Base-by-base conservation (phyloP, 192 early-diverging fungal genomes). In the Coemansia erecta region DNA sequence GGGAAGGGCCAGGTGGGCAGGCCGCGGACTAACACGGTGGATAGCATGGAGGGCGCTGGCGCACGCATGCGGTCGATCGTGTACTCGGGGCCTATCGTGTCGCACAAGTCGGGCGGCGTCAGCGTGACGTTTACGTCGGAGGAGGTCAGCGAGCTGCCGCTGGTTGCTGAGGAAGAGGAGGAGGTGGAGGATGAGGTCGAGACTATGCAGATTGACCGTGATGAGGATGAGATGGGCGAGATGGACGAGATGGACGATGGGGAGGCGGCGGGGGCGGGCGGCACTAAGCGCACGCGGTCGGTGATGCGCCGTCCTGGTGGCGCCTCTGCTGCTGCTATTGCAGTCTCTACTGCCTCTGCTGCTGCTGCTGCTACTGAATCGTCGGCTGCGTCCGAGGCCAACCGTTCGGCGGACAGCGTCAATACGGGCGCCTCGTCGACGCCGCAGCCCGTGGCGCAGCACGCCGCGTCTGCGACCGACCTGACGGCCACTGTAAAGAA, bases 71-170 rank as follows among this genome's bases (percentile, higher is more conserved):
- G 75, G 14, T 72, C 75, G 9, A 66, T 67, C 4, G 70, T 78
- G 8, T 78, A 78, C 41, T 72, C 69, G 22, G 75, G 75, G 0
- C 69, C 68, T 1, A 68, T 78, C 41, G 66, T 78, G 1, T 49
- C 65, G 7, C 68, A 72, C 37, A 42, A 65, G 9, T 68, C 75
- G 0, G 75, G 75, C 31, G 75, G 75, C 1, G 65, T 68, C 53
- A 78, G 75, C 40, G 75, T 78, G 12, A 78, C 75, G 2, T 78
- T 78, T 26, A 78, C 69, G 9, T 69, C 64, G 0, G 53, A 78
- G 58, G 66, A 72, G n/a, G 69, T 78, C 31, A 64, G 68, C 19
- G 70, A 78, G 9, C 23, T 71, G 58, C 65, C 69, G 8, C 18
- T 78, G 8, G 59, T 55, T 22, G 53, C 62, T 8, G 62, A 64